Base-by-base conservation (phyloP, 2,329 filamentous ascomycete genomes). In the Fusarium neocosmosporiellum region DNA sequence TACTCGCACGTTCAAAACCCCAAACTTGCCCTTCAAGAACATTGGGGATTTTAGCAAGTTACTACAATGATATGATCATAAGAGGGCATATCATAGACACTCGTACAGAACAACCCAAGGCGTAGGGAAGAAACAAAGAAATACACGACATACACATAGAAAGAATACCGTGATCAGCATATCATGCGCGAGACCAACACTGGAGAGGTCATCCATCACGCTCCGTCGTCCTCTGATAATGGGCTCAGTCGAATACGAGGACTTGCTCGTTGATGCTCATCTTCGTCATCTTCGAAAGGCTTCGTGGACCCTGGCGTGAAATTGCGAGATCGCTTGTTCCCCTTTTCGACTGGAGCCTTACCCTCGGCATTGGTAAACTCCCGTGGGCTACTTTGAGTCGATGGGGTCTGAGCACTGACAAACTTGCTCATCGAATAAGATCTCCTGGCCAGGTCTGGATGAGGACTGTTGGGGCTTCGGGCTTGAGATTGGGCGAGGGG, bases 221-320 rank as follows among this genome's bases (percentile, higher is more conserved):
- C 34, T 36, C 5, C 33, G 7, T 31, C 63, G 8, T 62, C 61
- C 16, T 70, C 66, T 16, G 53, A 55, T 29, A 77, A 72, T 5
- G 79, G 65, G 9, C 71, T 69, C 7, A 78, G 67, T 7, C 71
- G 77, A 54, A 72, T 57, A 16, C 69, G 69, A 14, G 80, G 71
- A 48, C 76, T 81, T 7, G 63, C 69, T 11, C 81, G 80, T 14
- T 81, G 81, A 36, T 83, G 82, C 67, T 87, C 84, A 46, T 87
- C 83, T 57, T 88, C 85, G 58, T 88, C 85, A 22, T 85, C 84
- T 41, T 87, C 86, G 18, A 86, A 83, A 10, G 77, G 83, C 70
- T 83, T 86, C n/a, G 80, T 75, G 37, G 86, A 84, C 4, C 33
- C 57, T 60, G 74, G 69, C 27, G 64, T 70, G 22, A 63, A 85